These are phyloP conservation scores for Mallotus japonicus DNA, from an alignment of 441 rosid genomes.

Conservation along the genomic window DNA sequence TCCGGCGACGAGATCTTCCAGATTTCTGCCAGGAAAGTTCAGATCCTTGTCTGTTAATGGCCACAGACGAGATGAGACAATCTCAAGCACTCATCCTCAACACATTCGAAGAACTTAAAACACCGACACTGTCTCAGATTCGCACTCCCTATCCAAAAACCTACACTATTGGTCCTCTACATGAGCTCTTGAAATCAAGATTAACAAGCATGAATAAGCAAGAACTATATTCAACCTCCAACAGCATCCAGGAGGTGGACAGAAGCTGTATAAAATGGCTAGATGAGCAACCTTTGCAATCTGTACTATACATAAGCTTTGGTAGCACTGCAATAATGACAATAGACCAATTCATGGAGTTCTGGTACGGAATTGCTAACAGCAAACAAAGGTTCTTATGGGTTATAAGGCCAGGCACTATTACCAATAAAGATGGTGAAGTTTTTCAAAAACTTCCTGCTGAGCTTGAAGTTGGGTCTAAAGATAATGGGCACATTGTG, in stretches of 20 bases:
- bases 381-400: slow-evolving; percentile 52
- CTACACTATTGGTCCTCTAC: slow-evolving; percentile 8
- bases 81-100: slow-evolving; percentile 8
- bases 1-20: too few species aligned
- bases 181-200: slow-evolving; percentile 4
- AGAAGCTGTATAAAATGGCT: slow-evolving; percentile 53
- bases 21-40: too few species aligned
- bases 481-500: slow-evolving; percentile 1
- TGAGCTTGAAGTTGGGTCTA: not conserved
- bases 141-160: slow-evolving; percentile 16
- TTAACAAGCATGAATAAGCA: not conserved
- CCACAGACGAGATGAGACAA: not conserved
- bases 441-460: slow-evolving; percentile 1
- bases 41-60: too few species aligned
- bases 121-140: not conserved
- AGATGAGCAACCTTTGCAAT: slow-evolving; percentile 36
- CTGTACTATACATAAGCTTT: slow-evolving; percentile 55
- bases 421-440: slow-evolving; percentile 18
- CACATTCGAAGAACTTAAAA: slow-evolving; percentile 9
- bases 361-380: slow-evolving; percentile 51
- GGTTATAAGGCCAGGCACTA: slow-evolving; percentile 46
- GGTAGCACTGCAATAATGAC: slow-evolving; percentile 42
- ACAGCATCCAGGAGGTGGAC: slow-evolving; percentile 32
- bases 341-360: slow-evolving; percentile 40
- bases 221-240: slow-evolving; percentile 10